phyloP scores from a whole-genome alignment of 352 stramenopile genomes.

The Ochromonadaceae sp. region DNA sequence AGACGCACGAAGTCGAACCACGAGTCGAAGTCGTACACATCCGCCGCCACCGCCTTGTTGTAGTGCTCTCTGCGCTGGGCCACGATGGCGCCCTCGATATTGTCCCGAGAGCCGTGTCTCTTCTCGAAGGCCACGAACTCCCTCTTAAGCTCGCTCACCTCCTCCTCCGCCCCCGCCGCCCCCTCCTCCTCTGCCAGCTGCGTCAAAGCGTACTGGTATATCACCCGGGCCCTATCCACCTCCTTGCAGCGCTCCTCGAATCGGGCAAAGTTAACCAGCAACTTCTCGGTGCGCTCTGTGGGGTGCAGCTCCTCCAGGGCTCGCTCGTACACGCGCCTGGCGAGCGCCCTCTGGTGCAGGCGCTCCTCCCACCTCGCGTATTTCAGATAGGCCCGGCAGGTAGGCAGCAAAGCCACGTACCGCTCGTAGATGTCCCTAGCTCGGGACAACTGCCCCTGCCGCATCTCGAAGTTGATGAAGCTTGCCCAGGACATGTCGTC shows the following conservation, averaged over 20 bases:
- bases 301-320: constrained; percentile 54
- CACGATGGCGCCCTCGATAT: constrained; percentile 87
- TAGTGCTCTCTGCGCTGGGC: constrained; percentile 84
- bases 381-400: constrained; percentile 82
- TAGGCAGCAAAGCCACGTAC: constrained; percentile 75
- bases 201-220: constrained; percentile 39
- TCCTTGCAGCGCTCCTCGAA: constrained; percentile 95
- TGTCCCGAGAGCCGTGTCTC: constrained; percentile 84
- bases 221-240: constrained; percentile 62
- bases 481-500: constrained; percentile 93
- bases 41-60: constrained; percentile 63
- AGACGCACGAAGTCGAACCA: constrained; percentile 97
- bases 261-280: constrained; percentile 81
- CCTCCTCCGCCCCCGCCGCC: constrained; percentile 31
- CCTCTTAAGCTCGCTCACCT: constrained; percentile 80
- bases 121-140: constrained; percentile 96
- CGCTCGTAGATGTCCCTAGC: constrained; percentile 74
- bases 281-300: constrained; percentile 53
- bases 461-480: constrained; percentile 95
- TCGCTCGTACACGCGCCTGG: constrained; percentile 82
- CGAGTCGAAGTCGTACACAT: constrained; percentile 88
- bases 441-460: constrained; percentile 57
- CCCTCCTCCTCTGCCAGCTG: constrained; percentile 20
- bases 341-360: constrained; percentile 75
- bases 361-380: constrained; percentile 95